Conservation (phyloP, 1,284 basidiomycete genomes). For the Hymenochaete sp. region DNA sequence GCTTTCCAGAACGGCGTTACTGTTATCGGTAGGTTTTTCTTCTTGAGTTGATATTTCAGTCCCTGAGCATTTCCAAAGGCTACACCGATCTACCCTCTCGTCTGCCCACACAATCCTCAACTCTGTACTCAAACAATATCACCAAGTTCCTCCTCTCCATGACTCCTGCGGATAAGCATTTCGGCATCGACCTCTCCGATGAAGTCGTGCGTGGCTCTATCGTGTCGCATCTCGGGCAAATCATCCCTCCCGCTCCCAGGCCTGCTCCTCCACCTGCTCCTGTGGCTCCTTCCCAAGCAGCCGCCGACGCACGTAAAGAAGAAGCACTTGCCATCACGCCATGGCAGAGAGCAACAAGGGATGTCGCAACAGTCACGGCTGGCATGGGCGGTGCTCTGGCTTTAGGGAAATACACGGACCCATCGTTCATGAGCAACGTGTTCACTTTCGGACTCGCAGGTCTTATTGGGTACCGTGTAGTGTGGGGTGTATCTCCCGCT, state of each 20-base stretch:
- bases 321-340: constrained; percentile 62
- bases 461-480: constrained; percentile 76
- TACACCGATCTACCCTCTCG: constrained; percentile 77
- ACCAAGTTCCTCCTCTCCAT: constrained; percentile 81
- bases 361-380: constrained; percentile 61
- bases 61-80: constrained; percentile 33
- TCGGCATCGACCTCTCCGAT: constrained; percentile 62
- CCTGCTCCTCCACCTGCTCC: constrained; percentile 50
- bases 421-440: constrained; percentile 77
- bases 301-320: constrained; percentile 38
- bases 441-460: constrained; percentile 79
- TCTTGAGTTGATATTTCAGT: neutral
- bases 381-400: constrained; percentile 67
- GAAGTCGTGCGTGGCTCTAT: constrained; percentile 78
- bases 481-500: constrained; percentile 81
- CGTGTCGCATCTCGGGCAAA: constrained; percentile 58
- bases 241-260: constrained; percentile 60
- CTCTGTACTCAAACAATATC: constrained; percentile 83
- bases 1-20: constrained; percentile 63
- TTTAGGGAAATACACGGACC: constrained; percentile 68
- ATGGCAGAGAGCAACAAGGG: constrained; percentile 69
- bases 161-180: constrained; percentile 49
- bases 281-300: constrained; percentile 35
- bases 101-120: constrained; percentile 78
- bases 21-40: constrained; percentile 53